phyloP scores from a whole-genome alignment of 2,329 filamentous ascomycete species.

The Xylaria polymorpha region DNA sequence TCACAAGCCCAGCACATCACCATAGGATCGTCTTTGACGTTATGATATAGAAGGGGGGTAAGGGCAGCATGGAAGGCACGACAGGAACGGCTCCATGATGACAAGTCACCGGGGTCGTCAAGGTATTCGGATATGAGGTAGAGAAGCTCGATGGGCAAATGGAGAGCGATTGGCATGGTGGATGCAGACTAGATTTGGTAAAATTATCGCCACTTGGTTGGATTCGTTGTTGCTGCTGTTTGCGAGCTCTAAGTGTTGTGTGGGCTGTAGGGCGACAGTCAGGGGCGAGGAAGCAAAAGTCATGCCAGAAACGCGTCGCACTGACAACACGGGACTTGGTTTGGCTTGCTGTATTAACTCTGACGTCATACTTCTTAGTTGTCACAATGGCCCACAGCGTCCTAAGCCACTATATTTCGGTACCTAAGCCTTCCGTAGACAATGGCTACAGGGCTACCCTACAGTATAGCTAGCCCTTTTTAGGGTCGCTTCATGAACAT shows the following conservation, averaged over 20 bases:
- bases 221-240: neutral
- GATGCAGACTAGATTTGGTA: neutral
- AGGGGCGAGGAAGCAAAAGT: neutral
- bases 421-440: no score
- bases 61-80: constrained; percentile 30
- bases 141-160: constrained; percentile 41
- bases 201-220: neutral
- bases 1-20: constrained; percentile 40
- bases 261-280: no score
- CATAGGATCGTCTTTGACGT: constrained; percentile 31
- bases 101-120: constrained; percentile 26
- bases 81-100: constrained; percentile 41
- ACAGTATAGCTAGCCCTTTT: no score
- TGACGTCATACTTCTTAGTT: neutral
- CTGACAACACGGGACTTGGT: neutral
- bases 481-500: no score
- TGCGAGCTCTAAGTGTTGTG: neutral
- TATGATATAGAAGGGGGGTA: constrained; percentile 31
- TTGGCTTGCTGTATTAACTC: neutral
- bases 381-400: no score
- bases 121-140: constrained; percentile 24
- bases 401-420: no score
- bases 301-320: neutral
- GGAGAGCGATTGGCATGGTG: constrained; percentile 36
- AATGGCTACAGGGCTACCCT: no score